phyloP scores from a whole-genome alignment of 345 rosid genomes.

The Arabis alpina region DNA sequence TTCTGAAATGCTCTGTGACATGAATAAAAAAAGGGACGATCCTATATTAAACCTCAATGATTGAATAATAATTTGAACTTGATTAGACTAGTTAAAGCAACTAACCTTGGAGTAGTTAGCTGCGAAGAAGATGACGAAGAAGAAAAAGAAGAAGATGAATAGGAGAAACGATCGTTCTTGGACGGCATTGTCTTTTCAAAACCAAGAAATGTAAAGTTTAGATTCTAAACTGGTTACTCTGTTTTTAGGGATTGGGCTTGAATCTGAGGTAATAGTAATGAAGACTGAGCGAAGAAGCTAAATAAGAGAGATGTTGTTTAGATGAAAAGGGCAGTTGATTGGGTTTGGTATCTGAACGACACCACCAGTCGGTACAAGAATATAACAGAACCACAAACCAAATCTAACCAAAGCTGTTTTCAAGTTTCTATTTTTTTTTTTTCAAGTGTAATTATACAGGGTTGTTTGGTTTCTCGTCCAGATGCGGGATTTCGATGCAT shows the following conservation, averaged over 20 bases:
- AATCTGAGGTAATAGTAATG: constrained; percentile 7
- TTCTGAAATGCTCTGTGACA: constrained; percentile 48
- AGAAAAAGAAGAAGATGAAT: constrained; percentile 47
- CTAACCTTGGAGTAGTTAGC: constrained; percentile 47
- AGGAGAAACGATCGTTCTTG: background rate
- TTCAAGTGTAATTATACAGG: too few relatives aligned
- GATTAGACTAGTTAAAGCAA: background rate
- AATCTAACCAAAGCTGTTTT: background rate
- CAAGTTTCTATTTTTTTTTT: too few relatives aligned
- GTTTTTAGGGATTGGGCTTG: background rate
- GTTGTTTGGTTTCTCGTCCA: too few relatives aligned
- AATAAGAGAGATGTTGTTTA: constrained; percentile 13
- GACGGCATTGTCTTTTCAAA: constrained; percentile 22
- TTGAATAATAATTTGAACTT: background rate
- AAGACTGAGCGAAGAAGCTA: constrained; percentile 22
- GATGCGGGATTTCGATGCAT: too few relatives aligned
- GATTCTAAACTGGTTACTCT: background rate
- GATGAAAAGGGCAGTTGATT: constrained; percentile 32
- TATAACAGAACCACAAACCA: constrained; percentile 39
- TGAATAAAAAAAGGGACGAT: background rate
- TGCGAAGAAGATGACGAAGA: constrained; percentile 52
- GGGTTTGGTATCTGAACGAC: constrained; percentile 41
- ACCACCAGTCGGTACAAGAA: constrained; percentile 16
- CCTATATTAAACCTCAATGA: background rate
- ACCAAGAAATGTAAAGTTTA: background rate